phyloP scores from a whole-genome alignment of 495 filamentous ascomycete species.

The Xylaria palmicola region DNA sequence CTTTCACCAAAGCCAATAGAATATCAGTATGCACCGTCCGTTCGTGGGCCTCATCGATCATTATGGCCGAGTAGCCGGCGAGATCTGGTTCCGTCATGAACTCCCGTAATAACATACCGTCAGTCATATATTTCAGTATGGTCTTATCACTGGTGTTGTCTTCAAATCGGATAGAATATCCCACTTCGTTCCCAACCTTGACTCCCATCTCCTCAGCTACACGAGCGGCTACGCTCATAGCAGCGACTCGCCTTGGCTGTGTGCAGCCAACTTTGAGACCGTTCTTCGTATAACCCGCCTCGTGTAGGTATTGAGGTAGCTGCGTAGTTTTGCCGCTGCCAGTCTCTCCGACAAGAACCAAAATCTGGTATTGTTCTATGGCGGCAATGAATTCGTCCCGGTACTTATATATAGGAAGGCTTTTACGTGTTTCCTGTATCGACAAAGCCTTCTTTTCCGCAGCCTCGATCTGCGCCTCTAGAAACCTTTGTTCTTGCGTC shows the following conservation, averaged over 20 bases:
- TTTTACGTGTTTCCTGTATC: constrained; percentile 91
- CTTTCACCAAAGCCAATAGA: constrained; percentile 85
- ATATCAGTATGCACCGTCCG: constrained; percentile 90
- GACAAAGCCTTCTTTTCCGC: constrained; percentile 81
- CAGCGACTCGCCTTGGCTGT: constrained; percentile 93
- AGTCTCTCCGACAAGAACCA: constrained; percentile 86
- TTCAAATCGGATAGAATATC: constrained; percentile 95
- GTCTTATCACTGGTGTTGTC: constrained; percentile 93
- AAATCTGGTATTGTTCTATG: constrained; percentile 70
- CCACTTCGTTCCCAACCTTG: constrained; percentile 87
- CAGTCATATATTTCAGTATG: constrained; percentile 94
- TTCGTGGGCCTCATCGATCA: constrained; percentile 99
- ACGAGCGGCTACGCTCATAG: constrained; percentile 92
- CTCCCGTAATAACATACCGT: constrained; percentile 93
- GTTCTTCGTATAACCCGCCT: constrained; percentile 84
- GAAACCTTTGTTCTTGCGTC: constrained; percentile 72
- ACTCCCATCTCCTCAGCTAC: constrained; percentile 94
- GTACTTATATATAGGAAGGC: constrained; percentile 85
- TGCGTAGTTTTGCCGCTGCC: constrained; percentile 90
- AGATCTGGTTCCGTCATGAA: constrained; percentile 88
- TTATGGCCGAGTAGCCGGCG: constrained; percentile 80
- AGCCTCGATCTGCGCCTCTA: constrained; percentile 77
- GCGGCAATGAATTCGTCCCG: constrained; percentile 69
- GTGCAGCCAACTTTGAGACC: constrained; percentile 72
- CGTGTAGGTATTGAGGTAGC: constrained; percentile 83